Percentiles rank a stretch among this genome's conserved stretches.
phyloP scores from a whole-genome alignment of 2,329 filamentous ascomycete genomes.

The Trichoderma asperellum region DNA sequence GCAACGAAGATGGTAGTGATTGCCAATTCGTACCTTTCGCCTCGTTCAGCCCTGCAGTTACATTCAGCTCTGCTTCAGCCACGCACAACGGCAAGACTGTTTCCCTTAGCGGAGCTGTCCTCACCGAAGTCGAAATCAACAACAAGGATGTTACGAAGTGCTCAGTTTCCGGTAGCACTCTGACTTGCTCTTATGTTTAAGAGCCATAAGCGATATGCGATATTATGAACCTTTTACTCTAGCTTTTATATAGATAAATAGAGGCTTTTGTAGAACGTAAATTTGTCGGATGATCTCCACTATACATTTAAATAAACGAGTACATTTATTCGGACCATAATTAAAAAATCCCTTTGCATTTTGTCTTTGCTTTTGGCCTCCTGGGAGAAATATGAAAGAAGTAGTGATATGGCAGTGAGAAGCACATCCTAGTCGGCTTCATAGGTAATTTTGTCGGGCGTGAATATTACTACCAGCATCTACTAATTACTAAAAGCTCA shows the following conservation, averaged over 20 bases:
- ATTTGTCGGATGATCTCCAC: too few relatives aligned
- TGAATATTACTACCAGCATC: too few relatives aligned
- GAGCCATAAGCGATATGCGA: not conserved
- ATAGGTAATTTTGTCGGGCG: too few relatives aligned
- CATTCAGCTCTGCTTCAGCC: constrained; percentile 13
- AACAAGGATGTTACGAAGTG: constrained; percentile 17
- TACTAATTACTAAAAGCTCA: too few relatives aligned
- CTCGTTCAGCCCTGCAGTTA: constrained; percentile 20
- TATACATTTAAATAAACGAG: too few relatives aligned
- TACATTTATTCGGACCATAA: too few relatives aligned
- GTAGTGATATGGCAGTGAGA: too few relatives aligned
- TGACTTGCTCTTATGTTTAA: constrained; percentile 22
- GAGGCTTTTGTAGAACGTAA: too few relatives aligned
- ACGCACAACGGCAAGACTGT: constrained; percentile 3
- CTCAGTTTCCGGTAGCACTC: constrained; percentile 17
- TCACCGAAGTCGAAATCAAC: constrained; percentile 18
- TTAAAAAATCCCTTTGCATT: too few relatives aligned
- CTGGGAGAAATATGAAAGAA: too few relatives aligned
- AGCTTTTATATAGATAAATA: not conserved
- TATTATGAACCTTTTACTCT: not conserved
- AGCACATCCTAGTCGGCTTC: too few relatives aligned
- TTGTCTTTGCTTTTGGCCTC: too few relatives aligned
- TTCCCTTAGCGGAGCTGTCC: constrained; percentile 7
- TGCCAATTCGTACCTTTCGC: constrained; percentile 18
- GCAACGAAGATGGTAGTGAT: constrained; percentile 2